Evolutionary conservation across 768 basidiomycete species (phyloP).

Genomic region (Chiua virens): DNA sequence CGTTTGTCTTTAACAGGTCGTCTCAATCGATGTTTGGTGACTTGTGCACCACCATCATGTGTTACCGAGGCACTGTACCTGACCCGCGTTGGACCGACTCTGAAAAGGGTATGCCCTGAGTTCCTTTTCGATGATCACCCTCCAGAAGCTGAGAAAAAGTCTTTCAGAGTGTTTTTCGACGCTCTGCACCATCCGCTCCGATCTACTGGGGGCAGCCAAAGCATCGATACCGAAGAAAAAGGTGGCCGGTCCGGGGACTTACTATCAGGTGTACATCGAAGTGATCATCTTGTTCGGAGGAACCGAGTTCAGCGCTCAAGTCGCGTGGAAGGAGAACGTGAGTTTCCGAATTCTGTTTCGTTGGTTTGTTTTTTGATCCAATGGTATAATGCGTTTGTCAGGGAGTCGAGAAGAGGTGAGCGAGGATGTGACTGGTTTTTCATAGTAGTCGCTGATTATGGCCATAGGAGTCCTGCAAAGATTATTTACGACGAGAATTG

Average conservation of each 20-base stretch:
- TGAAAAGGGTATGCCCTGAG: constrained; percentile 5
- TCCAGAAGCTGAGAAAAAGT: no score
- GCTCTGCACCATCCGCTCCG: not conserved
- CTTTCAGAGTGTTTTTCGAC: not conserved
- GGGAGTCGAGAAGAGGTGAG: constrained; percentile 1
- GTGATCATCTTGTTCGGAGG: constrained; percentile 3
- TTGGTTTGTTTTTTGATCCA: not conserved
- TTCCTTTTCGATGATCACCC: not conserved
- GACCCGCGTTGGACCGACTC: constrained; percentile 6
- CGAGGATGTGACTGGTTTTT: no score
- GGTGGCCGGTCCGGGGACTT: not conserved
- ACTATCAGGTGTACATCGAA: not conserved
- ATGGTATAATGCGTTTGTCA: not conserved
- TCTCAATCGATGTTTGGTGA: constrained; percentile 4
- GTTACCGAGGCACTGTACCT: constrained; percentile 1
- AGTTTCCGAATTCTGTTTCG: not conserved
- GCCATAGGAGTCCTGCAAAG: not conserved
- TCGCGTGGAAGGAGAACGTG: constrained; percentile 3
- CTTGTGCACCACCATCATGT: not conserved
- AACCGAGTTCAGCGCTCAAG: constrained; percentile 1
- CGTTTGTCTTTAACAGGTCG: not conserved
- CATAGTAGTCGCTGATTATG: not conserved
- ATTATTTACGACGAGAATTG: constrained; percentile 3
- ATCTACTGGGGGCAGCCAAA: not conserved
- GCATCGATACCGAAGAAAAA: not conserved